These are phyloP conservation scores for Myxozyma neotropica DNA, from an alignment of 805 yeast species.

Conservation along the genomic window DNA sequence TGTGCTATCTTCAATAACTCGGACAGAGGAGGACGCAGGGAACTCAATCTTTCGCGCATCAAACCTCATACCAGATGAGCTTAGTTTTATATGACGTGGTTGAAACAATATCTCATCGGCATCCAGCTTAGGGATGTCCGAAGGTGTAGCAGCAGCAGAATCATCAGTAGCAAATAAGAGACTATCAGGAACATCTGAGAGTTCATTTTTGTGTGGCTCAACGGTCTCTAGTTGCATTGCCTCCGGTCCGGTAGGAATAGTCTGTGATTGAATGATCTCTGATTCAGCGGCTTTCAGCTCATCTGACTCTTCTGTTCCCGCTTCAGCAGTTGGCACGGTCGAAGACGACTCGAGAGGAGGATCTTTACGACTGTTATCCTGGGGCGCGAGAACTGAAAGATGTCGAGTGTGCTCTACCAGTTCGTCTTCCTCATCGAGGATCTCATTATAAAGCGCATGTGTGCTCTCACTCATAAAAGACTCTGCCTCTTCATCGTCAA, in stretches of 20 bases:
- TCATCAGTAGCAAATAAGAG: constrained; percentile 20
- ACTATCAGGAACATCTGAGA: constrained; percentile 20
- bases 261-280: too few relatives aligned
- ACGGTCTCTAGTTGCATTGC: too few relatives aligned
- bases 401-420: constrained; percentile 20
- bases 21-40: background rate
- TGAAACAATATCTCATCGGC: constrained; percentile 23
- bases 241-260: background rate
- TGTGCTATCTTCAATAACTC: constrained; percentile 8
- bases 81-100: constrained; percentile 17
- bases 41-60: constrained; percentile 6
- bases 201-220: background rate
- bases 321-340: background rate
- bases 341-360: too few relatives aligned
- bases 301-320: background rate
- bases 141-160: background rate
- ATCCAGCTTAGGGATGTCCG: background rate
- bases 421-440: constrained; percentile 32
- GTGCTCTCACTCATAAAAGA: background rate
- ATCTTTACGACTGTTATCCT: constrained; percentile 25
- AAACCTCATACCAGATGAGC: constrained; percentile 8
- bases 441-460: constrained; percentile 14
- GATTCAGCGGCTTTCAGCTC: too few relatives aligned
- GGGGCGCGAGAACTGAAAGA: constrained; percentile 32
- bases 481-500: constrained; percentile 6